Conservation (phyloP, 805 yeast genomes). For the Zygoascus bituminiphila region DNA sequence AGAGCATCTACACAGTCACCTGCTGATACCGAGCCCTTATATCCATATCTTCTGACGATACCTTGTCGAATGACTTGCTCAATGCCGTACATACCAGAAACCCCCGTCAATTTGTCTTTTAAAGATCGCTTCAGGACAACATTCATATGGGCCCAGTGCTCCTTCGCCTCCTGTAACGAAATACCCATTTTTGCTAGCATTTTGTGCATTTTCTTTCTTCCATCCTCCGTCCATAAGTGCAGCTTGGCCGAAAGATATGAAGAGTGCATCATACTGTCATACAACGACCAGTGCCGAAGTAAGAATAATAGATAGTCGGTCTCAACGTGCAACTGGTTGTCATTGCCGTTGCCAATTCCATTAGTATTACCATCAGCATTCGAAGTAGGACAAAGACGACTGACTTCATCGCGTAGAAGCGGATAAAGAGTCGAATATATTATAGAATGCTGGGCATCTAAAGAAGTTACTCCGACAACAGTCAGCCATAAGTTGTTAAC, state of each 20-base stretch:
- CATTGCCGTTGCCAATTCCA: constrained; percentile 16
- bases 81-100: constrained; percentile 67
- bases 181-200: constrained; percentile 97
- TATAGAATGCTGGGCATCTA: constrained; percentile 60
- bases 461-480: constrained; percentile 78
- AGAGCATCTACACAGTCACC: constrained; percentile 88
- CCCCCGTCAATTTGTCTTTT: constrained; percentile 57
- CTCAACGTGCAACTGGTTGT: constrained; percentile 49
- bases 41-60: constrained; percentile 79
- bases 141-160: constrained; percentile 88
- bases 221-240: constrained; percentile 85
- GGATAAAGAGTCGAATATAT: constrained; percentile 69
- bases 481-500: constrained; percentile 72
- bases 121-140: constrained; percentile 66
- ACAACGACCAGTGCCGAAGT: constrained; percentile 86
- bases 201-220: constrained; percentile 75
- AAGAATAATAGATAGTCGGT: constrained; percentile 80
- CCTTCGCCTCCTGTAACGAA: constrained; percentile 78
- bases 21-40: constrained; percentile 78
- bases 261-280: constrained; percentile 86
- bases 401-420: constrained; percentile 72
- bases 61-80: constrained; percentile 82
- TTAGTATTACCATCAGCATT: constrained; percentile 12
- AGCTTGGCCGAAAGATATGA: constrained; percentile 83
- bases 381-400: constrained; percentile 43